A percentile compares a stretch with the other conserved stretches of the same genome.
These are phyloP conservation scores for Oenanthe javanica DNA, from an alignment of 140 eudicot species.

Conservation along the genomic window DNA sequence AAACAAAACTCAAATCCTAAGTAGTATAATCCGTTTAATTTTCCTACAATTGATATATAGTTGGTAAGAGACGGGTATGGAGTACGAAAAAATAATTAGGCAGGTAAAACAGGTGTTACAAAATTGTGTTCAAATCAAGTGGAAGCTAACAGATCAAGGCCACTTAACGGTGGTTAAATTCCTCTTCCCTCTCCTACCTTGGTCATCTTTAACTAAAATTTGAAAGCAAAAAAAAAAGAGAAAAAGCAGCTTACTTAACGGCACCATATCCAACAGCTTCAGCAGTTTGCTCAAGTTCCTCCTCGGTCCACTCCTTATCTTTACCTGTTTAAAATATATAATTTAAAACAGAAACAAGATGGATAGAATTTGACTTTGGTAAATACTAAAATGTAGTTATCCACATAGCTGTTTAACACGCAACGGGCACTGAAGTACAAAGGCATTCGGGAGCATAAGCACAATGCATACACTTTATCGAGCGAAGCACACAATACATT, in stretches of 20 bases:
- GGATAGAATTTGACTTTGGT: not conserved
- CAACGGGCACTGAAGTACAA: not conserved
- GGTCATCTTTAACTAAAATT: not conserved
- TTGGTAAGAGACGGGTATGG: not conserved
- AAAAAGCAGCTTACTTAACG: constrained; percentile 61
- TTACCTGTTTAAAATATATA: constrained; percentile 35
- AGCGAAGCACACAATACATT: too few species aligned
- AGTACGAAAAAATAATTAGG: not conserved
- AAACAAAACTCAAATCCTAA: not conserved
- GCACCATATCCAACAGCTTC: constrained; percentile 99
- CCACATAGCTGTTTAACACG: not conserved
- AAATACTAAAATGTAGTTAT: not conserved
- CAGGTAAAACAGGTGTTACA: not conserved
- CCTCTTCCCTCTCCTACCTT: not conserved
- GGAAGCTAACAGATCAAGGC: not conserved
- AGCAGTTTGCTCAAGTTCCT: constrained; percentile 80
- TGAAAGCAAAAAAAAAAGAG: not conserved
- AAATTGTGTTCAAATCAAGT: not conserved
- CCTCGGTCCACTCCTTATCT: constrained; percentile 70
- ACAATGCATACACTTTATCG: not conserved
- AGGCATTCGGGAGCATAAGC: not conserved
- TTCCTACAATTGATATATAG: not conserved
- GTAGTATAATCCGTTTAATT: not conserved
- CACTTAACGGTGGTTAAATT: not conserved
- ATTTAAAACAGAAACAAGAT: not conserved